Percentiles rank a stretch among this genome's conserved stretches.
Conservation (phyloP, 352 stramenopile species). For the Pythium grandisporangium region DNA sequence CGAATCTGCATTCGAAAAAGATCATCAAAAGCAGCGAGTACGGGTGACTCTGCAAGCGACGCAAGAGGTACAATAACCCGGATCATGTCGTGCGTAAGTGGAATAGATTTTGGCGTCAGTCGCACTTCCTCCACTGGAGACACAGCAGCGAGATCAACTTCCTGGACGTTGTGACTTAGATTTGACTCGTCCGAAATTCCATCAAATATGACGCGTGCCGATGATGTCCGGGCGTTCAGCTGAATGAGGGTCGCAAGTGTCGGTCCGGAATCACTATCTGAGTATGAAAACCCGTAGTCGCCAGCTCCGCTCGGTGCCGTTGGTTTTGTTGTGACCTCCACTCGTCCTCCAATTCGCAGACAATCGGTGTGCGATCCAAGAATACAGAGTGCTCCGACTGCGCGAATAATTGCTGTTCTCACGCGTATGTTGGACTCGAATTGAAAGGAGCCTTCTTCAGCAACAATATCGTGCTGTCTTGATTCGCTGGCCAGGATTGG, state of each 20-base stretch:
- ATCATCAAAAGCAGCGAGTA: slow-evolving; percentile 61
- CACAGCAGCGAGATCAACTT: slow-evolving; percentile 54
- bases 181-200: slow-evolving; percentile 55
- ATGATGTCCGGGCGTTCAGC: slow-evolving; percentile 47
- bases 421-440: slow-evolving; percentile 57
- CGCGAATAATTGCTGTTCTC: slow-evolving; percentile 64
- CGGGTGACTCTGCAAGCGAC: slow-evolving; percentile 57
- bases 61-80: slow-evolving; percentile 75
- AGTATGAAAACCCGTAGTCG: slow-evolving; percentile 50
- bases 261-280: slow-evolving; percentile 17
- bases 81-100: slow-evolving; percentile 69
- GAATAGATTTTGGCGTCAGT: slow-evolving; percentile 34
- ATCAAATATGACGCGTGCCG: slow-evolving; percentile 75
- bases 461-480: neutral
- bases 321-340: slow-evolving; percentile 51
- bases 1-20: slow-evolving; percentile 80
- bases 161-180: slow-evolving; percentile 76
- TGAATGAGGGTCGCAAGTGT: slow-evolving; percentile 70
- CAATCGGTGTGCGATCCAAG: slow-evolving; percentile 79
- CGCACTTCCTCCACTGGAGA: slow-evolving; percentile 74
- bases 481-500: slow-evolving; percentile 29
- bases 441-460: neutral
- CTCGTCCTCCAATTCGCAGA: slow-evolving; percentile 69
- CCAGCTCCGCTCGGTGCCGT: slow-evolving; percentile 14
- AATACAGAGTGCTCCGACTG: slow-evolving; percentile 74